A percentile compares a stretch with the other conserved stretches of the same genome.
phyloP scores from a whole-genome alignment of 78 protist species.

The Cyanophora paradoxa region DNA sequence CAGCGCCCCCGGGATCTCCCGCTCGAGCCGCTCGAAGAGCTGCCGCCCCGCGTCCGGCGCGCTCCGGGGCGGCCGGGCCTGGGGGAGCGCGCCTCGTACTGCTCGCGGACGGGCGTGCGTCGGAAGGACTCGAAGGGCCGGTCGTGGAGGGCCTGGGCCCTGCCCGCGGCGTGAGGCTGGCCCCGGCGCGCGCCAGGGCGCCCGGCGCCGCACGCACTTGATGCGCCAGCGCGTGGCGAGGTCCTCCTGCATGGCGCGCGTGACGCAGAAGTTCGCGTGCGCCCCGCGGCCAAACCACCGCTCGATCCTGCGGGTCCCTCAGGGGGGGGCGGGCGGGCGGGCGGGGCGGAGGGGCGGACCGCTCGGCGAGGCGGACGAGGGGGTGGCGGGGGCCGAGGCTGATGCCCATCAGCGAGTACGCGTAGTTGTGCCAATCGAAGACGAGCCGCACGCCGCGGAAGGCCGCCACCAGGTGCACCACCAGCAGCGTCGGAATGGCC shows the following conservation, averaged over 20 bases:
- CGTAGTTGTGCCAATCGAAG: conserved; percentile 96
- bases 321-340: neutral
- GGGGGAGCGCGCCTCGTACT: neutral
- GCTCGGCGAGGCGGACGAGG: neutral
- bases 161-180: neutral
- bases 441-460: conserved; percentile 46
- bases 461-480: conserved; percentile 29
- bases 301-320: neutral
- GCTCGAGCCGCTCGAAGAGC: neutral
- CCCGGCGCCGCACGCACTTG: neutral
- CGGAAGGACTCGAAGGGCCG: conserved; percentile 13
- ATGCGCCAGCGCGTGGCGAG: neutral
- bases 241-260: conserved; percentile 19
- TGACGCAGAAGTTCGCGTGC: conserved; percentile 23
- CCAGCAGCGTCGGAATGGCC: conserved; percentile 77
- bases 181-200: neutral
- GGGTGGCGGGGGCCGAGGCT: neutral
- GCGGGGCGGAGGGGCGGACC: neutral
- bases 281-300: neutral
- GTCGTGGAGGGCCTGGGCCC: conserved; percentile 9
- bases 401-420: conserved; percentile 70
- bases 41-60: neutral
- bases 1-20: neutral
- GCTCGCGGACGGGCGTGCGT: neutral
- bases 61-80: neutral